These are phyloP conservation scores for Trametes cingulata DNA, from an alignment of 768 basidiomycete species.

Conservation along the genomic window DNA sequence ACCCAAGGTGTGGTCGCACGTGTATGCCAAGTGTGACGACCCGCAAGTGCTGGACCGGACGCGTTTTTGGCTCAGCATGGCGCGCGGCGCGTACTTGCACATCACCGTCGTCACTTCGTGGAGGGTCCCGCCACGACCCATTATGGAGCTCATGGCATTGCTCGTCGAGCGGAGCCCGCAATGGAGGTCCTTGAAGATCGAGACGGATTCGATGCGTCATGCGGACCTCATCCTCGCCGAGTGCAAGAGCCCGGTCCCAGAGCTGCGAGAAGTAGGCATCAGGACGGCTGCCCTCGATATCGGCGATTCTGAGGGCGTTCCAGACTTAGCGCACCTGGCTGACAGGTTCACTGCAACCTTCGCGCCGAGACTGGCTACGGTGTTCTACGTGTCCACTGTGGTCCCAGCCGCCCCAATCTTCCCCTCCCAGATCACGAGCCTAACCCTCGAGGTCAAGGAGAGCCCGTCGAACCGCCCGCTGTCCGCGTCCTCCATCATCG, in stretches of 20 bases:
- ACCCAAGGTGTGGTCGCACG: slow-evolving; percentile 59
- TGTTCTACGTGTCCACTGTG: slow-evolving; percentile 20
- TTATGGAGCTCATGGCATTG: slow-evolving; percentile 39
- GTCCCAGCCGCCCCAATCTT: slow-evolving; percentile 31
- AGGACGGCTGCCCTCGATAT: slow-evolving; percentile 16
- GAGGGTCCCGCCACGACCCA: slow-evolving; percentile 32
- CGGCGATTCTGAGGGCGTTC: slow-evolving; percentile 5
- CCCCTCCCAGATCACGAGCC: slow-evolving; percentile 28
- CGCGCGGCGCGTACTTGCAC: slow-evolving; percentile 43
- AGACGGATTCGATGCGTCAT: slow-evolving; percentile 38
- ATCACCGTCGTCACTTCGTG: slow-evolving; percentile 41
- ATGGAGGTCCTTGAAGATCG: slow-evolving; percentile 48
- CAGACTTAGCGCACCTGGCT: slow-evolving; percentile 4
- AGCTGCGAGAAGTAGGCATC: slow-evolving; percentile 38
- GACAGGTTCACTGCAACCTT: slow-evolving; percentile 16
- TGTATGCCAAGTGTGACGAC: slow-evolving; percentile 52
- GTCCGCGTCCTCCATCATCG: slow-evolving; percentile 20
- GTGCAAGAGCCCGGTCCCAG: slow-evolving; percentile 36
- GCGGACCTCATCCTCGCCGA: slow-evolving; percentile 41
- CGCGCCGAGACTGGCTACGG: slow-evolving; percentile 19
- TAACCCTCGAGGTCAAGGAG: slow-evolving; percentile 18
- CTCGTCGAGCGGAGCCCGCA: slow-evolving; percentile 41
- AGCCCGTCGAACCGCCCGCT: slow-evolving; percentile 25
- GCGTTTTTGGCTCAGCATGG: slow-evolving; percentile 52
- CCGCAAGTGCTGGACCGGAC: slow-evolving; percentile 44